Percentiles rank a stretch among this genome's conserved stretches.
Evolutionary conservation across 768 basidiomycete species (phyloP).

Genomic region (Saitozyma sp.): DNA sequence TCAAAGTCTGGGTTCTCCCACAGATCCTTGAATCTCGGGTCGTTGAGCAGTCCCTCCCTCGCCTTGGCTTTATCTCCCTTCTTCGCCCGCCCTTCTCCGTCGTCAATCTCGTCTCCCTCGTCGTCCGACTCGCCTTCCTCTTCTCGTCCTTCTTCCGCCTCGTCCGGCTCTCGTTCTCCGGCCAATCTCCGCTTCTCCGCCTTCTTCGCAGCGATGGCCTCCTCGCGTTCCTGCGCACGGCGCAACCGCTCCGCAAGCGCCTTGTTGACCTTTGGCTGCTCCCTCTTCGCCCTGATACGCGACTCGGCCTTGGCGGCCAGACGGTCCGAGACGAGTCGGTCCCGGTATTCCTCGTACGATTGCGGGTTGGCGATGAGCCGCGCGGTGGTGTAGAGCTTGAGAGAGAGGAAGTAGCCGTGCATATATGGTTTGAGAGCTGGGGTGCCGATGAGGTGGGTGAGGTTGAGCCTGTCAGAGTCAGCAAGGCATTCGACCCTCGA

Average conservation of each 20-base stretch:
- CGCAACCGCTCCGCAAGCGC: conserved; percentile 81
- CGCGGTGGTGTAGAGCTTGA: conserved; percentile 94
- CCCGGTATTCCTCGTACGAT: conserved; percentile 89
- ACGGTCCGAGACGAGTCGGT: conserved; percentile 79
- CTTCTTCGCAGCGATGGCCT: conserved; percentile 38
- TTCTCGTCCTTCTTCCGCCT: conserved; percentile 39
- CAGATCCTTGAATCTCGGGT: conserved; percentile 84
- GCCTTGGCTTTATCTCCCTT: conserved; percentile 10
- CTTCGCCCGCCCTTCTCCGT: conserved; percentile 24
- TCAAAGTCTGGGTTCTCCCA: conserved; percentile 90
- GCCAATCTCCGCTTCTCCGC: conserved; percentile 1
- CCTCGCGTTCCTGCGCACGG: conserved; percentile 55
- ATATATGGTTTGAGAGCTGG: conserved; percentile 97
- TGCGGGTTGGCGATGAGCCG: conserved; percentile 95
- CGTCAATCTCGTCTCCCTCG: conserved; percentile 15
- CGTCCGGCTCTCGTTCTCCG: conserved; percentile 57
- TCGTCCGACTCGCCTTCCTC: conserved; percentile 51
- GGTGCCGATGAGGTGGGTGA: conserved; percentile 92
- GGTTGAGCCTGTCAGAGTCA: conserved; percentile 65
- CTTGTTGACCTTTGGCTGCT: conserved; percentile 74
- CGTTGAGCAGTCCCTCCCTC: conserved; percentile 54
- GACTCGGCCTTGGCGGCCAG: conserved; percentile 92
- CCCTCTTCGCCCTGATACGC: conserved; percentile 81
- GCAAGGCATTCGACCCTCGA: not conserved
- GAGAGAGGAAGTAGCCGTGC: conserved; percentile 97